Evolutionary conservation across 1,284 basidiomycete genomes (phyloP).

Genomic region (Erythrobasidium hasegawianum): DNA sequence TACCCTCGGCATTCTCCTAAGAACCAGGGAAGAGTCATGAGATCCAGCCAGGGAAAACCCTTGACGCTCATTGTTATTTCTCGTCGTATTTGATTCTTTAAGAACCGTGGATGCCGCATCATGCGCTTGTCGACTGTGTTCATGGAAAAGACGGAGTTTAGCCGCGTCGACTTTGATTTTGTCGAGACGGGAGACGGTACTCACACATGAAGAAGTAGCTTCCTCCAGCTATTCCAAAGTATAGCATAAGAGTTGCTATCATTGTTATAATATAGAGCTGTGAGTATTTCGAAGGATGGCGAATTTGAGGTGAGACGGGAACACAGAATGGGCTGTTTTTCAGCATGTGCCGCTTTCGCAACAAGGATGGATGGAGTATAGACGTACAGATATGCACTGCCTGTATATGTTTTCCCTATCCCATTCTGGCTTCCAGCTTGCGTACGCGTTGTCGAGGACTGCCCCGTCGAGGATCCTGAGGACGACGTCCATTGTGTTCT

Average conservation of each 20-base stretch:
- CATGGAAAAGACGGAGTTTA: no score
- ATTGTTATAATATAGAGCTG: constrained; percentile 66
- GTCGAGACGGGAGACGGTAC: constrained; percentile 14
- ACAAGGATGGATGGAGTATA: background rate
- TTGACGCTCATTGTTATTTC: constrained; percentile 76
- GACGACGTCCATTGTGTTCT: constrained; percentile 33
- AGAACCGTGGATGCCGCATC: constrained; percentile 90
- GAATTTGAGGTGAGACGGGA: no score
- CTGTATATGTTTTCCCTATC: constrained; percentile 31
- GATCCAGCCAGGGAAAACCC: constrained; percentile 71
- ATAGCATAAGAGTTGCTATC: constrained; percentile 55
- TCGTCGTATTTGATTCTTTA: constrained; percentile 75
- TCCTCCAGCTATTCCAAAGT: constrained; percentile 78
- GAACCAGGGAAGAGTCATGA: constrained; percentile 91
- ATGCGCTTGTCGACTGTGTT: constrained; percentile 95
- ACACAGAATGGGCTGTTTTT: background rate
- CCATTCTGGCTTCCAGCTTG: constrained; percentile 15
- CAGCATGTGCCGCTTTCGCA: background rate
- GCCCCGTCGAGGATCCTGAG: constrained; percentile 19
- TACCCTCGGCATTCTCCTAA: constrained; percentile 85
- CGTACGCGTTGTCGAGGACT: constrained; percentile 22
- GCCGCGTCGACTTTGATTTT: no score
- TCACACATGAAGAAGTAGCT: constrained; percentile 74
- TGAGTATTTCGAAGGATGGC: constrained; percentile 75
- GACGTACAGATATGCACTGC: constrained; percentile 32